Evolutionary conservation across 306 rosid species (phyloP), one percentile per base, ranked within the genome.

Genomic region (Lathyrus aphaca): DNA sequence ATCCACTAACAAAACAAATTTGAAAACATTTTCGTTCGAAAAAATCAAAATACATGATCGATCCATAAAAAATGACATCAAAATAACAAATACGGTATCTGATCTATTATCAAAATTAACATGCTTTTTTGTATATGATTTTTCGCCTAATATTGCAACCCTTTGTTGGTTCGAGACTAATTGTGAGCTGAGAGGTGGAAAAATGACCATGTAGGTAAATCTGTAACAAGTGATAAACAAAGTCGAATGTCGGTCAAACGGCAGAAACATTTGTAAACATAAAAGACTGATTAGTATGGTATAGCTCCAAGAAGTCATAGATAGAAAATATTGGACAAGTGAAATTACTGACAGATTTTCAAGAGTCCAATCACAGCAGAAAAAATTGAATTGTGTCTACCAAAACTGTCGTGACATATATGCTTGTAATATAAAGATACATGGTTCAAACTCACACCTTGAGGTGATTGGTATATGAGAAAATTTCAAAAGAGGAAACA

Each of bases 401-500:
- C 68, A 72, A 18, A 49, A 78, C 14, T 35, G 53, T 66, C 66
- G 50, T 50, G 38, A 40, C 74, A 66, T 49, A 39, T 25, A 56
- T 64, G 66, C 14, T 65, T 76, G 57, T 48, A 66, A 27, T 10
- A 46, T 40, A 51, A 59, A 19, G 62, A n/a, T 50, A 67, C 64
- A 57, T 64, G 46, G n/a, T 42, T 42, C 43, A 23, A 67, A 54
- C 55, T 51, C 66, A 73, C 66, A 53, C 65, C 3, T 63, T 19
- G 17, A 75, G 16, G 56, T 67, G 60, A 69, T 61, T 67, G 65
- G 73, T 54, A 46, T 64, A 59, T 40, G 21, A 46, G 43, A 69
- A 71, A 75, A 80, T 65, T 65, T 55, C 45, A 18, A 35, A 23
- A 61, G 62, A 54, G 14, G 69, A 58, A 23, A 37, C 30, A 16